Evolutionary conservation across 78 protist species (phyloP), one percentile per base, ranked within the genome.

Genomic region (Emiliania huxleyi): DNA sequence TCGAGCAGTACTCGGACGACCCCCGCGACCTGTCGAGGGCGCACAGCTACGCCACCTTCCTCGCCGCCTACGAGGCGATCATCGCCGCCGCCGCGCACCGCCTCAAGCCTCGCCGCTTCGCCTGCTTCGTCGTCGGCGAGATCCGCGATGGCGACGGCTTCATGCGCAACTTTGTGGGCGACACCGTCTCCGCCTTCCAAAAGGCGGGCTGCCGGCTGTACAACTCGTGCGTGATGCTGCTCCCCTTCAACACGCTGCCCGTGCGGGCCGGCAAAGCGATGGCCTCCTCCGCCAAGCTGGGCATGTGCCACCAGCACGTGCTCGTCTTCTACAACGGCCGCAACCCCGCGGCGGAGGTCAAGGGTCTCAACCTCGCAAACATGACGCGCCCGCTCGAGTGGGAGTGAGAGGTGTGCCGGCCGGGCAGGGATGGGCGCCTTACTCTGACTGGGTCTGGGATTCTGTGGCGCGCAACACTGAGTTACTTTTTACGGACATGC

Each of bases 71-170:
- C 35, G n/a, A n/a, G 3, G 52, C 5, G n/a, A 43, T 79, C 55
- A 43, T 79, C 35, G 37, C n/a, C 52, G 52, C 33, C 19, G 22
- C 52, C 21, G 29, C 33, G 19, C n/a, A 35, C 52, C 87, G 87
- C 4, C 52, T 79, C 40, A n/a, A 1, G 49, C 33, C 11, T 0
- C 1, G 33, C 33, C 46, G 87, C 52, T 79, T 79, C 35, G 46
- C 52, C 19, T 40, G 52, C 87, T 79, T 79, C 35, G 87, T 79
- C 26, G 87, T 79, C 38, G 87, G 87, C 87, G 87, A 79, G 52
- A 43, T 79, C 0, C 87, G 87, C 37, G 87, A 79, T 52, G 37
- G 0, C 26, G 35, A 43, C 49, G 87, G 87, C 52, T 79, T 79
- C 87, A 11, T 5, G 35, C 49, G 87, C 33, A 79, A 79, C 87